Percentiles rank a stretch among this genome's conserved stretches.
Evolutionary conservation across 192 early-diverging fungal species (phyloP).

Genomic region (Fimicolochytrium jonesii): DNA sequence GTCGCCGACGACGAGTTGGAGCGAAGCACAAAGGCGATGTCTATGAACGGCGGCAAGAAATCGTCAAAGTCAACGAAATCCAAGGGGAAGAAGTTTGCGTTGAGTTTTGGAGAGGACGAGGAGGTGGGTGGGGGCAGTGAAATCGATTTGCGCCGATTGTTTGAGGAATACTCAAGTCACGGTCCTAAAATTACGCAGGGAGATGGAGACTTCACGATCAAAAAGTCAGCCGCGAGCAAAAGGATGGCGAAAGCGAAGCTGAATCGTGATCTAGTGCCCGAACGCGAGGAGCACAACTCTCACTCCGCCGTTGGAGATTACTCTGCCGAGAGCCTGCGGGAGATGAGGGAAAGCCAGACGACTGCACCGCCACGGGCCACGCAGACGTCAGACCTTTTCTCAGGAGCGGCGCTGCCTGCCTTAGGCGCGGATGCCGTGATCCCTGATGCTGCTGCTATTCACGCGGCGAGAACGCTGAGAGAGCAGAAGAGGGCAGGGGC

Average conservation of each 20-base stretch:
- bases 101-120: conserved; percentile 28
- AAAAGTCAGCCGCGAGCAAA: conserved; percentile 30
- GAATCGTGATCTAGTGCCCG: conserved; percentile 25
- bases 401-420: not conserved
- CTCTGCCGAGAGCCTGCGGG: conserved; percentile 25
- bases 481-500: conserved; percentile 29
- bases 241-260: conserved; percentile 31
- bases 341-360: conserved; percentile 19
- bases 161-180: too few species aligned
- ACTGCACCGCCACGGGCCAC: conserved; percentile 15
- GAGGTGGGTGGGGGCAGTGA: conserved; percentile 12
- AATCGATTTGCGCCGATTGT: too few species aligned
- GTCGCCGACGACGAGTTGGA: not conserved
- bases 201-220: conserved; percentile 14
- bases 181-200: too few species aligned
- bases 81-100: not conserved
- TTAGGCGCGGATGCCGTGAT: conserved; percentile 7
- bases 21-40: not conserved
- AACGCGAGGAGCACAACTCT: not conserved
- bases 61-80: not conserved
- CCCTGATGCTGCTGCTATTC: conserved; percentile 27
- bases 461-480: conserved; percentile 27
- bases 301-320: not conserved
- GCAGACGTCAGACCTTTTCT: conserved; percentile 11
- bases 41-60: not conserved